Evolutionary conservation across 2,329 filamentous ascomycete species (phyloP).

Genomic region (Fusarium burgessii): DNA sequence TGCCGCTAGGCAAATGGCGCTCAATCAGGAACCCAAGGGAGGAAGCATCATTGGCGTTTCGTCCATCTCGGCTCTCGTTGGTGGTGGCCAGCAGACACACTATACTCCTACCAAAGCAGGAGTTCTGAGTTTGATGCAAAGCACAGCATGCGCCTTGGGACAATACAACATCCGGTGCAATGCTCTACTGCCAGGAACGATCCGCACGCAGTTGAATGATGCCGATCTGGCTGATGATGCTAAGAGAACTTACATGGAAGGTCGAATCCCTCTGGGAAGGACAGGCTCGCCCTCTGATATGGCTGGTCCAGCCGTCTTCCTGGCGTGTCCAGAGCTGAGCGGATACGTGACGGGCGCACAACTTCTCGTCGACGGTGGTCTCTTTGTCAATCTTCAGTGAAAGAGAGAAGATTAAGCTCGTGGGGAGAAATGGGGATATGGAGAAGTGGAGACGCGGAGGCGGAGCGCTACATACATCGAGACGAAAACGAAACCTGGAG

Average conservation of each 20-base stretch:
- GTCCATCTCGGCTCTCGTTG: constrained; percentile 80
- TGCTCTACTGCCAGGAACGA: constrained; percentile 84
- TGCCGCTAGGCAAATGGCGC: constrained; percentile 84
- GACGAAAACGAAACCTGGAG: constrained; percentile 17
- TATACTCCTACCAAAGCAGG: constrained; percentile 93
- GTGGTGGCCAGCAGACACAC: constrained; percentile 82
- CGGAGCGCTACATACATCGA: constrained; percentile 7
- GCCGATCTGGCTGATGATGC: constrained; percentile 83
- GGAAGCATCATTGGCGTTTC: constrained; percentile 84
- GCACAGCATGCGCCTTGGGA: constrained; percentile 81
- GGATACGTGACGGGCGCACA: constrained; percentile 86
- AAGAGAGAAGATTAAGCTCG: constrained; percentile 35
- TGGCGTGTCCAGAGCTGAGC: constrained; percentile 83
- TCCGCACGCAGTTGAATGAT: constrained; percentile 86
- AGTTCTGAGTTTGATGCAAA: constrained; percentile 84
- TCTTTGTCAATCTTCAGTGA: constrained; percentile 90
- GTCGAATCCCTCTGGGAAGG: constrained; percentile 79
- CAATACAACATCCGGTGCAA: constrained; percentile 84
- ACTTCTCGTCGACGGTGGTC: constrained; percentile 85
- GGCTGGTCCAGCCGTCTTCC: constrained; percentile 85
- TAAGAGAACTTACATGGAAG: constrained; percentile 87
- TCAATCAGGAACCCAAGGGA: constrained; percentile 69
- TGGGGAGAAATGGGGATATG: constrained; percentile 31
- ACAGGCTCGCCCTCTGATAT: constrained; percentile 80
- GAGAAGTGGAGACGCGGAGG: constrained; percentile 27